Base-by-base conservation (phyloP, 164 flowering plant species). In the Euptelea pleiosperma region DNA sequence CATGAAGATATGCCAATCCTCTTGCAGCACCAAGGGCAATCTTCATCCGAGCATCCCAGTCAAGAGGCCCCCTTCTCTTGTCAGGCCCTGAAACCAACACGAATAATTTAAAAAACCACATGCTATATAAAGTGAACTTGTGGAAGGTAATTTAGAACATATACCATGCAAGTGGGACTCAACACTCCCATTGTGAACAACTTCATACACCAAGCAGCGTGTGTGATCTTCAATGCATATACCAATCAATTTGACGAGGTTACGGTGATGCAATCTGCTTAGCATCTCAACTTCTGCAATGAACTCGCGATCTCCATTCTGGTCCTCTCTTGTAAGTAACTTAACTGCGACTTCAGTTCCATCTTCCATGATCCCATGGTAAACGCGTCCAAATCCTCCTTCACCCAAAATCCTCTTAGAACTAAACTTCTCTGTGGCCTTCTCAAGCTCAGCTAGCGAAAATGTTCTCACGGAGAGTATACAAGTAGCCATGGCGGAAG, bases 11-110 rank as follows among this genome's bases (percentile, higher is more conserved):
- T 43, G 99, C 99, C 67, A 93, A 73, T 40, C 95, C 99, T 68
- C 99, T 83, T 19, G 97, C 99, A 43, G 99, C 89, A 61, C 99
- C 97, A 70, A 94, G 89, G 48, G 97, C 96, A 73, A 94, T 88
- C 74, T 91, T 94, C 73, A 91, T 55, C 55, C 99, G 75, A 9
- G 91, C 85, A 69, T 88, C 95, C 99, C 99, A 94, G 62, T 90
- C 96, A 72, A 94, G 93, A 61, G 77, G 78, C n/a, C 78, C 82
- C 28, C 64, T 70, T 57, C 43, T 60, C 70, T 71, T 82, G 73
- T 89, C 91, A 57, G 33, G 59, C 57, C 96, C 96, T 89, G 80
- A 58, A 72, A 67, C 16, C 64, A 70, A 56, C 44, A 70, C n/a
- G 2, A 22, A 24, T 39, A 16, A 18, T n/a, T 28, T 15, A 29